phyloP scores from a whole-genome alignment of 768 basidiomycete species.

The Mycena sanguinolenta region DNA sequence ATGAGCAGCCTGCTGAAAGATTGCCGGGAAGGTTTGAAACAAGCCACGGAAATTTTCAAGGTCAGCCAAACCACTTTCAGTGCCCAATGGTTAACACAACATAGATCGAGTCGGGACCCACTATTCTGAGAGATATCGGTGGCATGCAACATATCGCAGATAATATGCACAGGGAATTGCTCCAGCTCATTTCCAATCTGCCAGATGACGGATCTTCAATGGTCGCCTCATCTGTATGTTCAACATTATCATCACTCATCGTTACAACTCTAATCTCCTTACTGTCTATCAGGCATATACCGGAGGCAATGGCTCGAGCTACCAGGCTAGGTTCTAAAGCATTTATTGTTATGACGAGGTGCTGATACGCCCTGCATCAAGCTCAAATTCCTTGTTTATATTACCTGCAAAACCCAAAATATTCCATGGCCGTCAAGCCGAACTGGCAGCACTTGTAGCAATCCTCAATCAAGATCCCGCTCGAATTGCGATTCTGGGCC shows the following conservation, averaged over 20 bases:
- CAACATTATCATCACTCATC: too few species aligned
- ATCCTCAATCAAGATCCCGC: not conserved
- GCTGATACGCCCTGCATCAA: not conserved
- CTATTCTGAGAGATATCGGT: not conserved
- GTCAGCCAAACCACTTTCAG: not conserved
- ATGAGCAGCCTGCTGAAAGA: not conserved
- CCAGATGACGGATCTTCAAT: not conserved
- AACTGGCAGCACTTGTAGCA: not conserved
- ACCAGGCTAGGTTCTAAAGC: not conserved
- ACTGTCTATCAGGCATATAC: not conserved
- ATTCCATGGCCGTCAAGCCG: constrained; percentile 3
- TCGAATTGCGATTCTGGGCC: not conserved
- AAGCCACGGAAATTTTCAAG: not conserved
- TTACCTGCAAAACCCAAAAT: not conserved
- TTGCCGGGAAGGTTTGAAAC: not conserved
- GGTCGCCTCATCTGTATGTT: not conserved
- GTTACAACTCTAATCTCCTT: not conserved
- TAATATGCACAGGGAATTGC: not conserved
- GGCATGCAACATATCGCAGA: not conserved
- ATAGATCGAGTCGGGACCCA: not conserved
- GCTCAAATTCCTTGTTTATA: not conserved
- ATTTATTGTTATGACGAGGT: too few species aligned
- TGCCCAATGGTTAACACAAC: not conserved
- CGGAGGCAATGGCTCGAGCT: not conserved
- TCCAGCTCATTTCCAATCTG: not conserved